Conservation (phyloP, 2,329 filamentous ascomycete genomes). For the Diaporthe nobilis region DNA sequence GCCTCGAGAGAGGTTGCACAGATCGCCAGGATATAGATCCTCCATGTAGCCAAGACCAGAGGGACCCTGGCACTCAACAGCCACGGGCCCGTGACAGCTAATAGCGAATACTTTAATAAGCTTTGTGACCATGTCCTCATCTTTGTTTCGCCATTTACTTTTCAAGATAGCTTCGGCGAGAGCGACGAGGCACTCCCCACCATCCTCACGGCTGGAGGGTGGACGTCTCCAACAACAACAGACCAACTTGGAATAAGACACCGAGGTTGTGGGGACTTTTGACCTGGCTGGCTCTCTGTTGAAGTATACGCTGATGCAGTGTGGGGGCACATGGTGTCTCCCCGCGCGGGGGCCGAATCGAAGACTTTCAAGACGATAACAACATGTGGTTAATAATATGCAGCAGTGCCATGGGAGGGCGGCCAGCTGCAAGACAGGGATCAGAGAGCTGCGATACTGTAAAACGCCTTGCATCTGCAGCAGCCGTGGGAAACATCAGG, state of each 20-base stretch:
- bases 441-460: neutral
- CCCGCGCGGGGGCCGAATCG: slow-evolving; percentile 13
- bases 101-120: slow-evolving; percentile 22
- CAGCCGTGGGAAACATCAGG: slow-evolving; percentile 19
- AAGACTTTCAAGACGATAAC: neutral
- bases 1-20: slow-evolving; percentile 1
- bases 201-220: neutral
- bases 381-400: neutral
- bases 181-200: neutral
- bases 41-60: slow-evolving; percentile 8
- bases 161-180: slow-evolving; percentile 15
- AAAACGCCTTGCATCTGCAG: slow-evolving; percentile 24
- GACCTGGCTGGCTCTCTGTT: neutral
- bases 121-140: slow-evolving; percentile 24
- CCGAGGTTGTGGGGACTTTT: neutral
- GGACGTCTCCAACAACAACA: neutral
- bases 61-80: neutral
- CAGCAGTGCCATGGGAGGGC: neutral
- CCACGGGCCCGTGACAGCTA: neutral
- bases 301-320: neutral
- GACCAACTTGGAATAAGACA: neutral
- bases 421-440: slow-evolving; percentile 18
- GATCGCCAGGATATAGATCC: neutral
- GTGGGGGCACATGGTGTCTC: neutral
- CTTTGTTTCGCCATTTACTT: slow-evolving; percentile 17